phyloP scores from a whole-genome alignment of 2,329 filamentous ascomycete genomes.

The Esteya vermicola region DNA sequence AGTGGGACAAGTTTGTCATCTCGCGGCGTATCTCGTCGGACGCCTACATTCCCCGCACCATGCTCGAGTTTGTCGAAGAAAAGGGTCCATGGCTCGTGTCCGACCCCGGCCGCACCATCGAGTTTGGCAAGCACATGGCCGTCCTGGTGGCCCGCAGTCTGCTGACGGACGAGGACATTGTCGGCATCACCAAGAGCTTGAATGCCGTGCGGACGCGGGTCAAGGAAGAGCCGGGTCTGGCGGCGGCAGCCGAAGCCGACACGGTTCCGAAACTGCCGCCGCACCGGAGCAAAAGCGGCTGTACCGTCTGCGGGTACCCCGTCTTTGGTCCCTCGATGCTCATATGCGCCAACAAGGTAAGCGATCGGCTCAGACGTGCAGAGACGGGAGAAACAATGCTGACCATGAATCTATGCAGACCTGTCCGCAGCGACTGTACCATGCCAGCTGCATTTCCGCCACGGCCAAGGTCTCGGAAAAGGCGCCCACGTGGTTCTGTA shows the following conservation, averaged over 20 bases:
- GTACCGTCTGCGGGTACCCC: constrained; percentile 30
- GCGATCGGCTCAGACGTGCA: not conserved
- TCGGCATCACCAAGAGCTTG: constrained; percentile 22
- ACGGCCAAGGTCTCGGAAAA: constrained; percentile 20
- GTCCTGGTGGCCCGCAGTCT: constrained; percentile 34
- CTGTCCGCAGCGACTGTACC: constrained; percentile 31
- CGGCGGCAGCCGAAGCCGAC: not conserved
- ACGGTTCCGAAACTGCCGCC: constrained; percentile 10
- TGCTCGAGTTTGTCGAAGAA: constrained; percentile 34
- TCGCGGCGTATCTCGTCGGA: constrained; percentile 34
- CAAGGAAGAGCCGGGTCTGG: constrained; percentile 9
- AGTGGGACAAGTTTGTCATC: constrained; percentile 43
- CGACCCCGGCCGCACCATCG: constrained; percentile 30
- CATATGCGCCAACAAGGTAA: constrained; percentile 35
- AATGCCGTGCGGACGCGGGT: constrained; percentile 15
- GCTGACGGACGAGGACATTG: constrained; percentile 28
- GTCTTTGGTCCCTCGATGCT: constrained; percentile 32
- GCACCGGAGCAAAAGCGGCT: constrained; percentile 29
- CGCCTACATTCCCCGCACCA: constrained; percentile 35
- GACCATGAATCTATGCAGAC: constrained; percentile 15
- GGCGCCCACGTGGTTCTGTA: constrained; percentile 25
- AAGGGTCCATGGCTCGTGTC: constrained; percentile 38
- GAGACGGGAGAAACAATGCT: not conserved
- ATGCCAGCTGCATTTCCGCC: constrained; percentile 28
- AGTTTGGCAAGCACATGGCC: constrained; percentile 40